These are phyloP conservation scores for Hondaea fermentalgiana DNA, from an alignment of 108 stramenopile genomes.

Conservation along the genomic window DNA sequence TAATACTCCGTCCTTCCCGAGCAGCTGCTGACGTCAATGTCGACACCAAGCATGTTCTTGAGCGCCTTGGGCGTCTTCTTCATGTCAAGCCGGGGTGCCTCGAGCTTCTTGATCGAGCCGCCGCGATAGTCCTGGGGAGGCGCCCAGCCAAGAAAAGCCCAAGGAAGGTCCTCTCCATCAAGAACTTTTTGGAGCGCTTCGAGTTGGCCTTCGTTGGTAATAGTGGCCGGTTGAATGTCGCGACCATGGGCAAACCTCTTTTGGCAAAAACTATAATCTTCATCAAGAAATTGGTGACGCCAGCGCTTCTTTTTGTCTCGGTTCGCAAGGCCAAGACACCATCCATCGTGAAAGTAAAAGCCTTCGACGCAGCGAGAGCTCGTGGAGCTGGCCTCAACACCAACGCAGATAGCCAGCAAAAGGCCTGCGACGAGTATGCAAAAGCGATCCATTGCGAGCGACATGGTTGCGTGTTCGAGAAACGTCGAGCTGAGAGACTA, in stretches of 20 bases:
- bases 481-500: no score
- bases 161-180: background rate
- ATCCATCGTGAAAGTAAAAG: background rate
- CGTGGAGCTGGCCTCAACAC: background rate
- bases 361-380: background rate
- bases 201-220: background rate
- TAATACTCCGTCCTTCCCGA: no score
- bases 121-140: background rate
- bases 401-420: no score
- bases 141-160: background rate
- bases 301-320: background rate
- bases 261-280: background rate
- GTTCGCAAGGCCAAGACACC: background rate
- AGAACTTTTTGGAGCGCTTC: background rate
- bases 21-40: no score
- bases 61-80: no score
- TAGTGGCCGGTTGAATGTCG: background rate
- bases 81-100: no score
- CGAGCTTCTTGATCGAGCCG: no score
- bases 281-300: background rate
- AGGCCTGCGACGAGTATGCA: no score
- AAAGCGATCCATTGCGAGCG: no score
- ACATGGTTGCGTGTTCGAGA: no score
- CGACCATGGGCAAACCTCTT: background rate
- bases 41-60: no score